Evolutionary conservation across 164 flowering plant genomes (phyloP), one percentile per base, ranked within the genome.

Genomic region (Tinospora cordifolia): DNA sequence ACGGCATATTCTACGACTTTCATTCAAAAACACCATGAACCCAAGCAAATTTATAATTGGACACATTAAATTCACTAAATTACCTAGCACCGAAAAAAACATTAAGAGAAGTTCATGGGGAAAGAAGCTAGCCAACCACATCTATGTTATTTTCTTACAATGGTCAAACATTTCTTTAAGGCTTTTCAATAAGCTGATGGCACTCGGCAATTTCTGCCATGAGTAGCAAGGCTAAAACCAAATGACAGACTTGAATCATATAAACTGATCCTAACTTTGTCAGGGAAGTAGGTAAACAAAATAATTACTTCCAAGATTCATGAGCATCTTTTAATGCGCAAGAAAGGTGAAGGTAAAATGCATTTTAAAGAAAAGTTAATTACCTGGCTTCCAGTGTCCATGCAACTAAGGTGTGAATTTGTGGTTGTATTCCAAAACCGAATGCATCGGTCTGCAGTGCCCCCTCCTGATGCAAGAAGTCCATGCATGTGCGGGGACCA

Each of bases 341-440:
- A 54, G 60, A 54, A 44, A 44, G 14, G 14, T 44, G 47, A 44
- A 44, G n/a, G 8, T 54, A 4, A 54, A 54, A 54, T 19, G 8
- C 10, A 54, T 8, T 8, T 19, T 19, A 11, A 46, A 46, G 67
- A 59, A 36, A 60, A 57, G 54, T 1, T 59, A 8, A 34, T 72
- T 22, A 90, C 99, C 97, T 92, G 98, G 81, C 99, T 95, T n/a
- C 97, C 98, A 71, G 97, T 95, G 81, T 95, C 99, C 79, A 92
- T 83, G 79, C 96, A 89, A 70, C 89, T 88, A 46, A 92, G 78
- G 76, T 90, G 94, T 7, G 93, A 75, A 68, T 92, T 92, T 19
- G 92, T 86, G 67, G 93, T 88, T 15, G 99, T 95, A 75, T 92
- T 95, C 98, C 99, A 95, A 72, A 95, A 90, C 11, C 99, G 92